phyloP scores from a whole-genome alignment of 2,329 filamentous ascomycete species.

The Verticillium nonalfalfae region DNA sequence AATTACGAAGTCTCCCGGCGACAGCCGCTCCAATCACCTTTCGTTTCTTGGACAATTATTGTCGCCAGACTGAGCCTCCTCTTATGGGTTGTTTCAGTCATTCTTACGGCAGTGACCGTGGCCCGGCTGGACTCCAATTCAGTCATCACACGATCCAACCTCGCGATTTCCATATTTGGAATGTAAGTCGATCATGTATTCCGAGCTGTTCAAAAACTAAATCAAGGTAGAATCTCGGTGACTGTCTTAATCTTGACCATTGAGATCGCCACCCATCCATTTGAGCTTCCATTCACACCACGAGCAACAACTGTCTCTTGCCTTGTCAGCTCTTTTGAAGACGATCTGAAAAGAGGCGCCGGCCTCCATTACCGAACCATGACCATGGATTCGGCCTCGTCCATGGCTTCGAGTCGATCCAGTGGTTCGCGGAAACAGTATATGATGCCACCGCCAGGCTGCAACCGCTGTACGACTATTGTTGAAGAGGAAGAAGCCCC shows the following conservation, averaged over 20 bases:
- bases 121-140: constrained; percentile 14
- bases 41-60: constrained; percentile 22
- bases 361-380: constrained; percentile 1
- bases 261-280: constrained; percentile 14
- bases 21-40: constrained; percentile 17
- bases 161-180: constrained; percentile 18
- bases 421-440: not conserved
- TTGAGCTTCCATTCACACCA: constrained; percentile 15
- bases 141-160: constrained; percentile 13
- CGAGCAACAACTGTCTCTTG: constrained; percentile 3
- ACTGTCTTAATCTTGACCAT: constrained; percentile 12
- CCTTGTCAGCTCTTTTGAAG: constrained; percentile 7
- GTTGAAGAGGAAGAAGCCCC: constrained; percentile 6
- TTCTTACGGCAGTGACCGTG: constrained; percentile 17
- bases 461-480: not conserved
- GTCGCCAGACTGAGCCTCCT: constrained; percentile 17
- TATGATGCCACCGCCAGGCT: not conserved
- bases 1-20: constrained; percentile 14
- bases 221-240: not conserved
- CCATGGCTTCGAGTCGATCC: not conserved
- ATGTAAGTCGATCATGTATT: constrained; percentile 11
- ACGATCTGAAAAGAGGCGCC: constrained; percentile 4
- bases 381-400: constrained; percentile 1
- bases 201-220: constrained; percentile 4
- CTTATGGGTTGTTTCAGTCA: constrained; percentile 19